Evolutionary conservation across 768 basidiomycete genomes (phyloP), one percentile per base, ranked within the genome.

Genomic region (Fibroporia radiculosa): DNA sequence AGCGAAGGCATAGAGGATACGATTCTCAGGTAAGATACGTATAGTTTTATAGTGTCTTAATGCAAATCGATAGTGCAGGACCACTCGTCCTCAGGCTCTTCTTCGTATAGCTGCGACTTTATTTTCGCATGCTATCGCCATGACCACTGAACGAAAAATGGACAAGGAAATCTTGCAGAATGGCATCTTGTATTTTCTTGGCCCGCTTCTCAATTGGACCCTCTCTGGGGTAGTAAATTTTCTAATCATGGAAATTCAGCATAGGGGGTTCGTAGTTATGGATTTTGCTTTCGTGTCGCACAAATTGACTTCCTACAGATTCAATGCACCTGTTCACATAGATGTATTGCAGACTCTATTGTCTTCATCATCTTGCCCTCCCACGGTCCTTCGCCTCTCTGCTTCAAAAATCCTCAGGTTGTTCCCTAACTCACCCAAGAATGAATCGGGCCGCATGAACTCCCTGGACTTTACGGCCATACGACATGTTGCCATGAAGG

Each of bases 1-100:
- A 87, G 77, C 50, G 88, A 90, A 58, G 88, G 88, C 1, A 89
- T 91, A 22, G 88, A 90, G 52, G 88, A 91, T 54, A 79, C 74
- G 12, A 84, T 87, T 16, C 52, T 68, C n/a, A 53, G 66, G 62
- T 66, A 40, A 13, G 47, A 35, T 16, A 26, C 19, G 20, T 8
- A 31, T 31, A n/a, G 29, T 31, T 18, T 20, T 4, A 14, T 10
- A 18, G n/a, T 41, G 7, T 8, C n/a, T 3, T 24, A 8, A 12
- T 24, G 24, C 8, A 1, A 32, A 7, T 33, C 23, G 6, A 32
- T 40, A 25, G 16, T 13, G 14, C 52, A 89, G 85, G 45, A 75
- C 82, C 6, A 89, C 84, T 3, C 77, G 78, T 46, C 86, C 83
- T 1, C 79, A 76, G 55, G 75, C 71, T 0, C 61, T 91, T 1